Base-by-base conservation (phyloP, 2,329 filamentous ascomycete genomes). In the Microsporum ferrugineum region DNA sequence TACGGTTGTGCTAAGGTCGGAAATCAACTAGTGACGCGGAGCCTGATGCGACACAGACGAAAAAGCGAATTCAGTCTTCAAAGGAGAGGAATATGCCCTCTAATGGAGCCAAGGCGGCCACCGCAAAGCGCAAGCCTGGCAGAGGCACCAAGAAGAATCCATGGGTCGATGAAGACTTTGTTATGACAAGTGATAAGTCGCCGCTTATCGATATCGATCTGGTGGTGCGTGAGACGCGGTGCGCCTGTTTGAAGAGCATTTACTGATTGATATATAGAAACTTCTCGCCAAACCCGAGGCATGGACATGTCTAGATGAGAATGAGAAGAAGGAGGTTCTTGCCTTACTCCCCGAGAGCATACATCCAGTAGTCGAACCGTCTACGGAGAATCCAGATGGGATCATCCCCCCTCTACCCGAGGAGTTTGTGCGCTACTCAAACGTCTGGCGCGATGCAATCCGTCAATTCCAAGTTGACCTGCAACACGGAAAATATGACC, bases 391-490 rank as follows among this genome's bases (percentile, higher is more conserved):
- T 49, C 65, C 68, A 0, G 58, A 72, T 27, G 63, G 65, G 10
- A 72, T 70, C 41, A 73, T 76, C 8, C 68, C 70, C n/a, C 72
- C 73, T 8, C 63, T 80, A 2, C 70, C 74, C 2, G 67, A 74
- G 17, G 69, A 67, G 2, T 76, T 79, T 38, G 65, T 75, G 57
- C 76, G 74, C 10, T 78, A 78, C 64, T 73, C 75, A 27, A 73
- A 75, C 53, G 75, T 77, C 61, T 82, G 84, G 71, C 76, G 79
- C 27, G 78, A 79, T 23, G 80, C 77, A 49, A 69, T 84, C 43
- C 77, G 79, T 17, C 75, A 78, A 58, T 86, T 82, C 68, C 78
- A 84, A 67, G 68, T 78, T 2, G 82, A 86, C 65, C 73, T 86
- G 0, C 70, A 70, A 27, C 73, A 77, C 31, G 84, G 84, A 1